Evolutionary conservation across 306 rosid genomes (phyloP).

Genomic region (Carpinus fangiana): DNA sequence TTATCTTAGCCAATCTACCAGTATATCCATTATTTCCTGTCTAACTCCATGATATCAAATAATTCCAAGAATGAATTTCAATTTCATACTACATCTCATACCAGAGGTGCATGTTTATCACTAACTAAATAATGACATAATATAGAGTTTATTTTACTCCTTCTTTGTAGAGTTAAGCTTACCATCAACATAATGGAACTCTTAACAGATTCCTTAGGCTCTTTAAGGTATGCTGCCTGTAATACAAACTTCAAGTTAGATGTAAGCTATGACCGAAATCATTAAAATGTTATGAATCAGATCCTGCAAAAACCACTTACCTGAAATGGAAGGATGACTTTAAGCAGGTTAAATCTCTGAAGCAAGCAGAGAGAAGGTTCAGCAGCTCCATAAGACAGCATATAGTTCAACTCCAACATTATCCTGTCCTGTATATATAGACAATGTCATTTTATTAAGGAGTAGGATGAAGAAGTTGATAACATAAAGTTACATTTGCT

Average conservation of each 20-base stretch:
- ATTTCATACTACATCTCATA: slow-evolving; percentile 18
- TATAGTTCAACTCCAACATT: slow-evolving; percentile 85
- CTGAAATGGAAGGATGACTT: slow-evolving; percentile 69
- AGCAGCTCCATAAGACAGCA: slow-evolving; percentile 94
- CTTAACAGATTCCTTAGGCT: slow-evolving; percentile 40
- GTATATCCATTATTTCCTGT: neutral
- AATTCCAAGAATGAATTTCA: slow-evolving; percentile 12
- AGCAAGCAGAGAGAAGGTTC: slow-evolving; percentile 69
- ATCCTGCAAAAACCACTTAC: slow-evolving; percentile 44
- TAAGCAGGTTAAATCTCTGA: slow-evolving; percentile 73
- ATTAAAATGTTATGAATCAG: slow-evolving; percentile 4
- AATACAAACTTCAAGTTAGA: slow-evolving; percentile 37
- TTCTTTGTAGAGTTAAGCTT: slow-evolving; percentile 37
- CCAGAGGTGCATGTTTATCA: slow-evolving; percentile 27
- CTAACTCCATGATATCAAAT: slow-evolving; percentile 13
- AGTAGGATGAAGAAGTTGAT: slow-evolving; percentile 9
- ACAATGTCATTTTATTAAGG: slow-evolving; percentile 14
- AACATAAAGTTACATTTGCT: slow-evolving; percentile 19
- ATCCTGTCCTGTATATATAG: slow-evolving; percentile 59
- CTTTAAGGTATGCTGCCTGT: slow-evolving; percentile 82
- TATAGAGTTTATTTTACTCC: slow-evolving; percentile 5
- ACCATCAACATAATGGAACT: slow-evolving; percentile 80
- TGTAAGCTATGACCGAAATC: slow-evolving; percentile 23
- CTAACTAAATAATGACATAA: slow-evolving; percentile 18
- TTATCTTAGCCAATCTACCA: neutral